These are phyloP conservation scores for Steccherinum ochraceum DNA, from an alignment of 768 basidiomycete species.

Conservation along the genomic window DNA sequence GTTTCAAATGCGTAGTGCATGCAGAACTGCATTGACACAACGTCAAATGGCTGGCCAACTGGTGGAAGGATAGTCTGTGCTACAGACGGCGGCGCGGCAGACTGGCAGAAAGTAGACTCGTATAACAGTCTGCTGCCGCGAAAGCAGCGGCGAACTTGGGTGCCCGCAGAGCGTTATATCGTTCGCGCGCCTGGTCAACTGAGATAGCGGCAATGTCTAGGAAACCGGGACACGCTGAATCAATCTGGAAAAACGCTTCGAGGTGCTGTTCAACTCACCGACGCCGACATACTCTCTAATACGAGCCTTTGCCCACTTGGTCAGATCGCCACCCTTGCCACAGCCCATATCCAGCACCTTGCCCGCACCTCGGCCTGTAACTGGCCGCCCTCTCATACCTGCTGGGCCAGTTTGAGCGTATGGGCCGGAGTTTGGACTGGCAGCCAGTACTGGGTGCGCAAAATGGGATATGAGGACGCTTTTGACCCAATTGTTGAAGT, in stretches of 20 bases:
- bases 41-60: conserved; percentile 63
- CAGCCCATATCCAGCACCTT: conserved; percentile 95
- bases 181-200: conserved; percentile 76
- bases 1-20: conserved; percentile 99
- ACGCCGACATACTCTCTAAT: conserved; percentile 76
- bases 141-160: conserved; percentile 74
- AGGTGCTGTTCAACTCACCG: conserved; percentile 40
- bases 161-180: conserved; percentile 50
- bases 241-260: conserved; percentile 1
- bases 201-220: conserved; percentile 88
- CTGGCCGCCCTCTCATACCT: conserved; percentile 6
- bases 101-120: conserved; percentile 60
- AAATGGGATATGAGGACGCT: conserved; percentile 92
- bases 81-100: conserved; percentile 34
- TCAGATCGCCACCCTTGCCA: conserved; percentile 97
- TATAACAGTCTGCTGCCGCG: conserved; percentile 85
- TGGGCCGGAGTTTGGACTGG: conserved; percentile 20
- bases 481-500: conserved; percentile 99
- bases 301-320: conserved; percentile 88
- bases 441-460: conserved; percentile 61
- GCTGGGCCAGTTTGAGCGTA: conserved; percentile 18
- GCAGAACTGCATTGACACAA: conserved; percentile 98
- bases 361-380: conserved; percentile 35
- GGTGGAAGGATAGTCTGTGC: conserved; percentile 43
- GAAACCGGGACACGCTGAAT: not conserved